A percentile compares a stretch with the other conserved stretches of the same genome.
phyloP scores from a whole-genome alignment of 139 green algal genomes.

The Mychonastes homosphaera region DNA sequence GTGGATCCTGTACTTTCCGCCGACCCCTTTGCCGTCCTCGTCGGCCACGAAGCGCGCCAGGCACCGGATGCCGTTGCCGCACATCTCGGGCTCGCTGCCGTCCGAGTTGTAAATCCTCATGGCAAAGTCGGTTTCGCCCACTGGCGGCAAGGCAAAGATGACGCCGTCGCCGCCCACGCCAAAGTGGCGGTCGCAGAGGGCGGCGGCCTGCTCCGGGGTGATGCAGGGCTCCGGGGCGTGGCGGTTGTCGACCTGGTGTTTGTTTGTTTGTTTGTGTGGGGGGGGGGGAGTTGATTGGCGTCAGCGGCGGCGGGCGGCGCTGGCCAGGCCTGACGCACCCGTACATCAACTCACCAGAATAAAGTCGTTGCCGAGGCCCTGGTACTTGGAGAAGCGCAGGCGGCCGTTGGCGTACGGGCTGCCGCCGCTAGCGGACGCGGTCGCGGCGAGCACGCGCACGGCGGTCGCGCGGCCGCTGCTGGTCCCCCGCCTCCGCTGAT shows the following conservation, averaged over 20 bases:
- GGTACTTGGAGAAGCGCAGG: constrained; percentile 85
- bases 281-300: neutral
- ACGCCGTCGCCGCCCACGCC: constrained; percentile 91
- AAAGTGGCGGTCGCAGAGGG: constrained; percentile 91
- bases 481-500: too few relatives aligned
- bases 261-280: neutral
- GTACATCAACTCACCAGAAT: constrained; percentile 59
- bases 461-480: too few relatives aligned
- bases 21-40: constrained; percentile 37
- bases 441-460: too few relatives aligned
- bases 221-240: constrained; percentile 54
- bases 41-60: constrained; percentile 85
- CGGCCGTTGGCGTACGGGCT: constrained; percentile 4
- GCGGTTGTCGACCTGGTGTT: constrained; percentile 83
- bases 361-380: constrained; percentile 98
- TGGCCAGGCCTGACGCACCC: neutral
- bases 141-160: constrained; percentile 82
- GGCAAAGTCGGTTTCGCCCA: constrained; percentile 65
- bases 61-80: constrained; percentile 97
- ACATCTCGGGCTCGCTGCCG: constrained; percentile 98
- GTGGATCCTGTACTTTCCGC: constrained; percentile 69
- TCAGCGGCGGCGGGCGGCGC: neutral
- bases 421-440: too few relatives aligned
- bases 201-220: constrained; percentile 63
- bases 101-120: constrained; percentile 99